phyloP scores from a whole-genome alignment of 306 rosid species.

The Citrullus colocynthis region DNA sequence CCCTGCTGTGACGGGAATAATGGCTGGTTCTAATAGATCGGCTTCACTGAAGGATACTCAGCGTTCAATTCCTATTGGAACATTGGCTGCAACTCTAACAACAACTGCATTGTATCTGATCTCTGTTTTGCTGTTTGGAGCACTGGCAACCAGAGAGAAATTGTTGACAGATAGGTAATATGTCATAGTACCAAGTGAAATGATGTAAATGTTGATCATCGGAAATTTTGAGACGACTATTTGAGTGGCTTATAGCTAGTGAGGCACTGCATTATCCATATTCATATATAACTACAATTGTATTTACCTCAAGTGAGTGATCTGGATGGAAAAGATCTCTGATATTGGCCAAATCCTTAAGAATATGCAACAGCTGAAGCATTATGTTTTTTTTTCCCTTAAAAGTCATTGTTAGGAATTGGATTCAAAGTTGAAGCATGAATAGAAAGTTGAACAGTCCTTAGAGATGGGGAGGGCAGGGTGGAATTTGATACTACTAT shows the following conservation, averaged over 20 bases:
- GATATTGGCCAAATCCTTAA: neutral
- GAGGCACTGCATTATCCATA: neutral
- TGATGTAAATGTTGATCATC: neutral
- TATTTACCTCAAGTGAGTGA: neutral
- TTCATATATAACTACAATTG: neutral
- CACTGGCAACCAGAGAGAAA: slow-evolving; percentile 67
- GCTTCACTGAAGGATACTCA: slow-evolving; percentile 93
- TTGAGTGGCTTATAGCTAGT: slow-evolving; percentile 6
- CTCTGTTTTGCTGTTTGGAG: slow-evolving; percentile 78
- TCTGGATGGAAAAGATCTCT: neutral
- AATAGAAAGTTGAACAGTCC: neutral
- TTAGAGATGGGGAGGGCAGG: neutral
- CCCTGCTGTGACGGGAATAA: slow-evolving; percentile 98
- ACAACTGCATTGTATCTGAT: slow-evolving; percentile 65
- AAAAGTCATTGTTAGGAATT: neutral
- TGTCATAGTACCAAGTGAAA: neutral
- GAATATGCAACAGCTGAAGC: neutral
- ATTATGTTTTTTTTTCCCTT: neutral
- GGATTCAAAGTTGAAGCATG: neutral
- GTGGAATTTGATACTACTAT: neutral
- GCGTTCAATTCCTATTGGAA: slow-evolving; percentile 93
- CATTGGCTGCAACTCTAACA: slow-evolving; percentile 73
- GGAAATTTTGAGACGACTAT: neutral
- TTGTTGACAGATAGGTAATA: slow-evolving; percentile 82
- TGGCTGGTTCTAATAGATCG: slow-evolving; percentile 99